Conservation (phyloP, 345 rosid species). For the Gossypium anomalum region DNA sequence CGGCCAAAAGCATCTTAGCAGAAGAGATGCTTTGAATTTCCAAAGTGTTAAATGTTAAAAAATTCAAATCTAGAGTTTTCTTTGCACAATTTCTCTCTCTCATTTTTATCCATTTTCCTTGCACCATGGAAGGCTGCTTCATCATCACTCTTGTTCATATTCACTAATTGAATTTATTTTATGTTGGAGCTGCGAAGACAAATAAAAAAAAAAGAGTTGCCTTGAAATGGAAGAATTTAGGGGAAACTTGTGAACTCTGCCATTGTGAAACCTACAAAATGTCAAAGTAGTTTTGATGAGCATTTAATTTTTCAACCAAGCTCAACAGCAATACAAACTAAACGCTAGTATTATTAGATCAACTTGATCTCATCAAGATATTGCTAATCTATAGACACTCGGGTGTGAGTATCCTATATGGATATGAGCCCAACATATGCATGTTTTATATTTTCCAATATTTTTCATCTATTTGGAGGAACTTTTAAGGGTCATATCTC, state of each 20-base stretch:
- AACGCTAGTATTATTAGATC: neutral
- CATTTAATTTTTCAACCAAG: neutral
- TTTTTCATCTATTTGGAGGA: too few species aligned
- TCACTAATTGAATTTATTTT: neutral
- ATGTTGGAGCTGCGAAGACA: neutral
- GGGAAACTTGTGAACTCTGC: neutral
- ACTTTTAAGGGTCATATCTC: too few species aligned
- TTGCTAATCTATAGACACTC: neutral
- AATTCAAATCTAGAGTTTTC: neutral
- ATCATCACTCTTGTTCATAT: neutral
- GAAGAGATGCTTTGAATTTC: neutral
- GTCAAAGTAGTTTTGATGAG: neutral
- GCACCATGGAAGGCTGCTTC: slow-evolving; percentile 5
- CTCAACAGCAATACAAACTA: neutral
- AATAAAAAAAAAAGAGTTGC: neutral
- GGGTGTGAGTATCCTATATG: too few species aligned
- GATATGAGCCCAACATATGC: too few species aligned
- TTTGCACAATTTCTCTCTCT: neutral
- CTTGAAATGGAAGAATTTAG: neutral
- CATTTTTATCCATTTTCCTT: neutral
- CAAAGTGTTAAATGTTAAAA: neutral
- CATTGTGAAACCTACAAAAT: neutral
- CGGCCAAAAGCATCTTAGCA: neutral
- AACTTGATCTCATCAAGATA: neutral
- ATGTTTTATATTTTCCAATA: too few species aligned